Evolutionary conservation across 805 yeast species (phyloP), one percentile per base, ranked within the genome.

Genomic region (Kodamaea sagamina): DNA sequence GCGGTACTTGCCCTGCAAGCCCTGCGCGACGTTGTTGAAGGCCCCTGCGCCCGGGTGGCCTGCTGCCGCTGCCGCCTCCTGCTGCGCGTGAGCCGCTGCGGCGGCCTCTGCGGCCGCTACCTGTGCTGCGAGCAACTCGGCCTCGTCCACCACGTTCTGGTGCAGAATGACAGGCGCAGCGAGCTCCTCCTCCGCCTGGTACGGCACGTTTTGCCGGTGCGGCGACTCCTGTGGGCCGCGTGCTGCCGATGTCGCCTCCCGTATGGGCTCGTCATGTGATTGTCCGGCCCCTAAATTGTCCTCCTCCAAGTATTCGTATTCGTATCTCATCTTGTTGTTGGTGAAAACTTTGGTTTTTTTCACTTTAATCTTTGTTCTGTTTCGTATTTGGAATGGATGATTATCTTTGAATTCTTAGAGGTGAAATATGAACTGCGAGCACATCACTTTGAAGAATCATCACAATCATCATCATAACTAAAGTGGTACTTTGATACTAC

Each of bases 11-110:
- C 96, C 96, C 5, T 75, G 73, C 15, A 92, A 70, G 1, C 97
- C 98, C 58, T 89, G 97, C 1, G 95, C 97, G 5, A 93, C 98
- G 62, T 93, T 93, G 47, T 79, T 75, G 57, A 88, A 88, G 16
- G 87, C 88, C 42, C 86, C 83, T 7, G 79, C 82, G 2, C 77
- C 78, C 35, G 70, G 73, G 41, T 57, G 71, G 46, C 61, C 73
- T 46, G 68, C 74, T 43, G 65, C 68, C 3, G 69, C 69, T 9
- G 72, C 74, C 1, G 74, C 75, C 51, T 79, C 74, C 46, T 66
- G 73, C 2, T 75, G 75, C 2, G 74, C 75, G 19, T 71, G 73
- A 47, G 69, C 74, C 3, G 75, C 75, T 19, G 75, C 73, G 4
- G 41, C 45, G 1, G 41, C 41, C 18, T 31, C 36, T 13, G 45